Percentiles rank a stretch among this genome's conserved stretches.
These are phyloP conservation scores for Pinus tabuliformis DNA, from an alignment of 75 land plant genomes.

Conservation along the genomic window DNA sequence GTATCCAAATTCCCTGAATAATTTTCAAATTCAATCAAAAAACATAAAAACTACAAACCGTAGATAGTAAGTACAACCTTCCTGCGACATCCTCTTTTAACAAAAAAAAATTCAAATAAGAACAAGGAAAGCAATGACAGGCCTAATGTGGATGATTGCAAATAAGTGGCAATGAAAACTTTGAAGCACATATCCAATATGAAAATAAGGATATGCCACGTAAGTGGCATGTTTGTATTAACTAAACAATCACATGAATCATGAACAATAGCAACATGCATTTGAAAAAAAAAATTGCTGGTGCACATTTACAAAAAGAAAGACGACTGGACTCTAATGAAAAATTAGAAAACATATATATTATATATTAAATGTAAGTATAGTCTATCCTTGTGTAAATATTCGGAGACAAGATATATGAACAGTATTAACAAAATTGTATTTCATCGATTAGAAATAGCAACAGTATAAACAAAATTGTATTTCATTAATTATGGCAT, in stretches of 20 bases:
- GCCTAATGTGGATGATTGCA: background rate
- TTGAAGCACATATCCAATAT: background rate
- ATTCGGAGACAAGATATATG: too few relatives aligned
- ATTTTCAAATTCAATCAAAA: background rate
- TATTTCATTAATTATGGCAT: too few relatives aligned
- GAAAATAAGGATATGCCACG: background rate
- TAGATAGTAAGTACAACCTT: background rate
- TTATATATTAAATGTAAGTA: too few relatives aligned
- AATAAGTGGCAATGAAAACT: background rate
- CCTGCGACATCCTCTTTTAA: background rate
- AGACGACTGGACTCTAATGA: too few relatives aligned
- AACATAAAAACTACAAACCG: background rate
- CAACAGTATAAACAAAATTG: too few relatives aligned
- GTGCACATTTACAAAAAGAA: too few relatives aligned
- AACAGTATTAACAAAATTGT: too few relatives aligned
- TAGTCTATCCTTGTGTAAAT: too few relatives aligned
- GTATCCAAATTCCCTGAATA: slow-evolving; percentile 86
- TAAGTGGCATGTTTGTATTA: background rate
- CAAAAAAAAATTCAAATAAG: background rate
- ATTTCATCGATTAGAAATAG: too few relatives aligned
- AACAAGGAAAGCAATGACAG: background rate
- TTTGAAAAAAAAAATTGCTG: too few relatives aligned
- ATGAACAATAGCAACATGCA: background rate
- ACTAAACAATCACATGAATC: background rate
- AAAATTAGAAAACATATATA: too few relatives aligned